These are phyloP conservation scores for Coccomyxa sp. DNA, from an alignment of 139 green algal genomes.

Conservation along the genomic window DNA sequence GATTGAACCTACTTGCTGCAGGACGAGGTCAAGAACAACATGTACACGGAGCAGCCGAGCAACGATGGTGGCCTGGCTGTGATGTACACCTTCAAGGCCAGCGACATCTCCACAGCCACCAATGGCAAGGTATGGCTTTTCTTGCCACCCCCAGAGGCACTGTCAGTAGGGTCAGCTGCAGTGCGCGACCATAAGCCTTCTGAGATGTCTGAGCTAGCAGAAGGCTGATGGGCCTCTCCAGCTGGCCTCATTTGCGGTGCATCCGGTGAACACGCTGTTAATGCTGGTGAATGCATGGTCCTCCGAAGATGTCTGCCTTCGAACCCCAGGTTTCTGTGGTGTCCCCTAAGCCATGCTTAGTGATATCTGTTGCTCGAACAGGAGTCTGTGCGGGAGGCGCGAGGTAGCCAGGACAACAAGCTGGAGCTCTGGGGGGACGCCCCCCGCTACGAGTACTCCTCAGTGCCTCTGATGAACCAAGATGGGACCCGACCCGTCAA, in stretches of 20 bases:
- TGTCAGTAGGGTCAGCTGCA: too few relatives aligned
- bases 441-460: conserved; percentile 64
- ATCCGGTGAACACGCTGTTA: too few relatives aligned
- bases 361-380: neutral
- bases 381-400: neutral
- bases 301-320: too few relatives aligned
- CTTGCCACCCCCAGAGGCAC: too few relatives aligned
- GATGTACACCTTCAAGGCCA: conserved; percentile 53
- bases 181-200: too few relatives aligned
- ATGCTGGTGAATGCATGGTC: too few relatives aligned
- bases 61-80: conserved; percentile 40
- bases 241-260: too few relatives aligned
- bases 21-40: conserved; percentile 49
- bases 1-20: conserved; percentile 3
- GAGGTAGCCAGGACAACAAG: conserved; percentile 32
- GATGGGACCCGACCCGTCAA: conserved; percentile 43
- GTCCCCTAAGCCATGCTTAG: too few relatives aligned
- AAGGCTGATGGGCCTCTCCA: too few relatives aligned
- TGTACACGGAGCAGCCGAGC: conserved; percentile 34
- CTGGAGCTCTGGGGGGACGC: conserved; percentile 51
- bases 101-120: conserved; percentile 5
- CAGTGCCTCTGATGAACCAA: conserved; percentile 48
- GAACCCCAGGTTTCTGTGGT: too few relatives aligned
- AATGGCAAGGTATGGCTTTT: neutral
- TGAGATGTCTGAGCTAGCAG: too few relatives aligned